Evolutionary conservation across 2,329 filamentous ascomycete genomes (phyloP).

Genomic region (Pseudogymnoascus sp.): DNA sequence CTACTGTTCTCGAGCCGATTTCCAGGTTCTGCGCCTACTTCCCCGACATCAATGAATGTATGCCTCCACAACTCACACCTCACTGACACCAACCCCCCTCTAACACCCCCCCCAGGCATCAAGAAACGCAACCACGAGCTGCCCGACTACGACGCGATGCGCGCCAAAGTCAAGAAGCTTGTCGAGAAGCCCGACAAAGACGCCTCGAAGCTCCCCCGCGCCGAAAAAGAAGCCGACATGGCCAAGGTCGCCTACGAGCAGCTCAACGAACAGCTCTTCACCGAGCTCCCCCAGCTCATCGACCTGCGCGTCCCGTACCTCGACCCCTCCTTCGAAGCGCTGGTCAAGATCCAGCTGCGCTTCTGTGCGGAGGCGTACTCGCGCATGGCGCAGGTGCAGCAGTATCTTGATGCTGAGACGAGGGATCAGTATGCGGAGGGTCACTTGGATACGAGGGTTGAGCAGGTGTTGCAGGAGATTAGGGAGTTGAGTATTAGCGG

Average conservation of each 20-base stretch:
- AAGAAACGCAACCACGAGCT: conserved; percentile 99
- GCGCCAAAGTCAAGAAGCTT: conserved; percentile 92
- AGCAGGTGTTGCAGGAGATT: conserved; percentile 95
- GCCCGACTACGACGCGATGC: conserved; percentile 93
- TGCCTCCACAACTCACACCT: conserved; percentile 24
- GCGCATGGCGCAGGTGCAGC: conserved; percentile 97
- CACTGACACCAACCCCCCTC: neutral
- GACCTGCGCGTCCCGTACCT: conserved; percentile 95
- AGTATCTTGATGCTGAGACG: conserved; percentile 93
- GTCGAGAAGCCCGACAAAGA: conserved; percentile 99
- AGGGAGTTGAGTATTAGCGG: conserved; percentile 88
- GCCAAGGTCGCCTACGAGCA: conserved; percentile 91
- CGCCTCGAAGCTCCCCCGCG: conserved; percentile 87
- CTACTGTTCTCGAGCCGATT: conserved; percentile 93
- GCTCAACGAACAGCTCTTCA: conserved; percentile 91
- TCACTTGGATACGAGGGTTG: conserved; percentile 82
- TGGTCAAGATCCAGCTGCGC: conserved; percentile 95
- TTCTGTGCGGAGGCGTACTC: conserved; percentile 98
- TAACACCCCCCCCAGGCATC: conserved; percentile 58
- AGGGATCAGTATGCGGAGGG: conserved; percentile 93
- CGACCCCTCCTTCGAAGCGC: conserved; percentile 92
- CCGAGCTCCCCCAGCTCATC: conserved; percentile 89
- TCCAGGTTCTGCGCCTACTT: conserved; percentile 96
- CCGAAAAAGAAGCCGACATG: conserved; percentile 94
- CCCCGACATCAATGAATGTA: conserved; percentile 96